Conservation (phyloP, 192 early-diverging fungal genomes). For the Entomortierella beljakovae region DNA sequence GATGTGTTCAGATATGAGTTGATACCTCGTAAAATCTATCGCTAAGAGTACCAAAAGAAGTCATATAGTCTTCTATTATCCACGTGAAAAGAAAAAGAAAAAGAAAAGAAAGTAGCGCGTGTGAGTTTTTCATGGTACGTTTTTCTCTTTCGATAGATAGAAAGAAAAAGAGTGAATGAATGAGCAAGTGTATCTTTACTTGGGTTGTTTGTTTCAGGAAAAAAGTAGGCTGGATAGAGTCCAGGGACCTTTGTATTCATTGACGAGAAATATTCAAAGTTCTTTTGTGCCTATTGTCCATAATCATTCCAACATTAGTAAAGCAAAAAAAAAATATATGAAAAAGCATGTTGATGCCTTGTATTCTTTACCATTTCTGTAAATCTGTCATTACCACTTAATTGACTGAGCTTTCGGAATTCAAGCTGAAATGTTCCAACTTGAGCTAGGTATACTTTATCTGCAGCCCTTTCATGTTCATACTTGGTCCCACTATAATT, state of each 20-base stretch:
- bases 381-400: conserved; percentile 72
- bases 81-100: not conserved
- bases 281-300: conserved; percentile 29
- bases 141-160: not conserved
- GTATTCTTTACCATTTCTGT: conserved; percentile 65
- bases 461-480: not conserved
- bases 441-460: conserved; percentile 60
- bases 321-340: not conserved
- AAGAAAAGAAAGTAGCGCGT: not conserved
- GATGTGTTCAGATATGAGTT: too few relatives aligned
- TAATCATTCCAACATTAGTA: not conserved
- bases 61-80: conserved; percentile 22
- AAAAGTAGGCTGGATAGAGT: conserved; percentile 36
- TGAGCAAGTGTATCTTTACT: not conserved
- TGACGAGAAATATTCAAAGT: conserved; percentile 21
- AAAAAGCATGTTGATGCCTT: not conserved
- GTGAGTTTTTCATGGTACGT: not conserved
- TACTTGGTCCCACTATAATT: conserved; percentile 8
- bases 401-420: conserved; percentile 74
- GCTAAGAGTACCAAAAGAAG: conserved; percentile 36
- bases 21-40: conserved; percentile 45
- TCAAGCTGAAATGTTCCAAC: conserved; percentile 81
- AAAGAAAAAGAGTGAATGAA: not conserved
- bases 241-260: conserved; percentile 21
- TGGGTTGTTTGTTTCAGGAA: conserved; percentile 1